phyloP scores from a whole-genome alignment of 2,329 filamentous ascomycete genomes.

The Aspergillus cejpii region DNA sequence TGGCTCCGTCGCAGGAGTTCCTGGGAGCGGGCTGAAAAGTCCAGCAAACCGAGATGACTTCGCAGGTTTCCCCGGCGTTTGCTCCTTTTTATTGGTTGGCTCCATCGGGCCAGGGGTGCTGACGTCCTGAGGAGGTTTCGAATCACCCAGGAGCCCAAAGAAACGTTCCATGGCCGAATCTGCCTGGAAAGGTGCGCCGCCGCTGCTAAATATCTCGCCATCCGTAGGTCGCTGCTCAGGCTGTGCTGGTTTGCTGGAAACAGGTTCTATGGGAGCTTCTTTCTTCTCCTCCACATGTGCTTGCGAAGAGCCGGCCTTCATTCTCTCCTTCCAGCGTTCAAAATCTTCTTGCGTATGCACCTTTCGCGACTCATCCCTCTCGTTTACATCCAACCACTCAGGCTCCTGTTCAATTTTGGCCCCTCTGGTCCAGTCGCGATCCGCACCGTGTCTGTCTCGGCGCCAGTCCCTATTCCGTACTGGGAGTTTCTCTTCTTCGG shows the following conservation, averaged over 20 bases:
- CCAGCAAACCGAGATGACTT: conserved; percentile 83
- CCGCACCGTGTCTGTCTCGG: conserved; percentile 40
- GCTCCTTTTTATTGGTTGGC: conserved; percentile 40
- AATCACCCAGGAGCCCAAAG: conserved; percentile 56
- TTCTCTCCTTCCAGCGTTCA: conserved; percentile 86
- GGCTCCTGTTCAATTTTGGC: conserved; percentile 67
- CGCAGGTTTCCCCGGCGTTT: conserved; percentile 46
- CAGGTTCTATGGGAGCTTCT: conserved; percentile 27
- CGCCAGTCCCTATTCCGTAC: conserved; percentile 62
- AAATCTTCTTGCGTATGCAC: conserved; percentile 84
- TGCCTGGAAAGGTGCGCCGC: conserved; percentile 55
- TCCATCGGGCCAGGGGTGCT: conserved; percentile 32
- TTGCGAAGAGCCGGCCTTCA: conserved; percentile 60
- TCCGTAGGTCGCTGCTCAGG: conserved; percentile 39
- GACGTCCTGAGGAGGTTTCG: conserved; percentile 41
- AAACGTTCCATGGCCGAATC: conserved; percentile 71
- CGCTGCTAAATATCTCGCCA: conserved; percentile 48
- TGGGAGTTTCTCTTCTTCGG: conserved; percentile 40
- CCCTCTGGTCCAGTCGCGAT: conserved; percentile 51
- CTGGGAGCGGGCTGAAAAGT: conserved; percentile 59
- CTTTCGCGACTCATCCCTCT: conserved; percentile 59
- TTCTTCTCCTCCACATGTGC: conserved; percentile 42
- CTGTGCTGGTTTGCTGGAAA: conserved; percentile 25
- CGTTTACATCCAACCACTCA: conserved; percentile 78
- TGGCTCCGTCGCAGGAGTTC: conserved; percentile 45